These are phyloP conservation scores for Osmanthus fragrans DNA, from an alignment of 257 asterid genomes.

Conservation along the genomic window DNA sequence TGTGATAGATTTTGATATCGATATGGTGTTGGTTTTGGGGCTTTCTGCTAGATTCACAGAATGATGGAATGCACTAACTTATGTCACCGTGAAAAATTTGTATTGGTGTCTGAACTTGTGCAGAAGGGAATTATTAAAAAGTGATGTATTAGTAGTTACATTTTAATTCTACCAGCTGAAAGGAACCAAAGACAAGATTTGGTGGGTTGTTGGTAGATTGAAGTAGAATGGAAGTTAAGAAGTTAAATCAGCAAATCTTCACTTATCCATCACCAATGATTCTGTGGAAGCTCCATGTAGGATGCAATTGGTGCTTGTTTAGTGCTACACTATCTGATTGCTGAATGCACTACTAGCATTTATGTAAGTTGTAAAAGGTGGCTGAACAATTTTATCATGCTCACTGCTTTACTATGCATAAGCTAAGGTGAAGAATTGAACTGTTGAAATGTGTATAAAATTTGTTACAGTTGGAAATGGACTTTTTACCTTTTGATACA, in stretches of 20 bases:
- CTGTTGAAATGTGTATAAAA: too few species aligned
- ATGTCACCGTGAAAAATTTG: not conserved
- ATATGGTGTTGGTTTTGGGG: conserved; percentile 3
- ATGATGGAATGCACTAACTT: conserved; percentile 2
- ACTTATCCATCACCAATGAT: conserved; percentile 15
- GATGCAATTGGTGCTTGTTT: not conserved
- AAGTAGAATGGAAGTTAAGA: conserved; percentile 3
- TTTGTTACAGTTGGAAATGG: not conserved
- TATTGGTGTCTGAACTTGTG: not conserved
- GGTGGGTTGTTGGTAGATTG: not conserved
- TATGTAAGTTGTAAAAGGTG: not conserved
- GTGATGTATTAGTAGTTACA: not conserved
- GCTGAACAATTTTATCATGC: not conserved
- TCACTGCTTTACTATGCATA: conserved; percentile 14
- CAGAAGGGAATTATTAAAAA: not conserved
- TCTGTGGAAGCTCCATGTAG: conserved; percentile 9
- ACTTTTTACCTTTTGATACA: not conserved
- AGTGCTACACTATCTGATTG: conserved; percentile 8
- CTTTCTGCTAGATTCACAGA: conserved; percentile 1
- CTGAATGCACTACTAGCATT: conserved; percentile 11
- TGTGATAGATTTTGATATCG: conserved; percentile 2
- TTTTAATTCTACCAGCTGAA: not conserved
- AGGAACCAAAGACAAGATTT: not conserved
- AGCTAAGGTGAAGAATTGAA: not conserved
- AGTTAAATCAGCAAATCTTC: conserved; percentile 17